Evolutionary conservation across 1,284 basidiomycete genomes (phyloP).

Genomic region (Melampsora americana): DNA sequence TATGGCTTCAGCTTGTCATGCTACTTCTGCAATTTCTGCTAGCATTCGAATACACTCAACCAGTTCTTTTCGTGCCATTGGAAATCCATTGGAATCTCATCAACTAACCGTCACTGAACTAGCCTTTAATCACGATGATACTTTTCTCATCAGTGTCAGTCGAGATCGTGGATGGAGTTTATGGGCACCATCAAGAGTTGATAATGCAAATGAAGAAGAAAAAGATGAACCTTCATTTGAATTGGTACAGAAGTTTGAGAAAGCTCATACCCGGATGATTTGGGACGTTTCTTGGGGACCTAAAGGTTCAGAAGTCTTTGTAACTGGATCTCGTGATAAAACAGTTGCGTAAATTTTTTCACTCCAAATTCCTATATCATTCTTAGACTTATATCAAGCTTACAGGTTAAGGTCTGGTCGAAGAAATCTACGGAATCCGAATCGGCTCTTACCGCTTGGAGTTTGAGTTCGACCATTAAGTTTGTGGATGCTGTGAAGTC

Average conservation of each 20-base stretch:
- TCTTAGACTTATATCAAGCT: background rate
- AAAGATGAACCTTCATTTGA: constrained; percentile 15
- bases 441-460: background rate
- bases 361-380: background rate
- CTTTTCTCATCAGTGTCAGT: constrained; percentile 74
- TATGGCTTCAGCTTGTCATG: constrained; percentile 88
- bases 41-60: constrained; percentile 79
- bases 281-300: constrained; percentile 86
- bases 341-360: constrained; percentile 61
- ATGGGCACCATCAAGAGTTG: constrained; percentile 57
- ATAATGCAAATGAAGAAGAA: background rate
- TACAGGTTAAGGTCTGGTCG: constrained; percentile 36
- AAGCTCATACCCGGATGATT: constrained; percentile 85
- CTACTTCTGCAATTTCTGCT: constrained; percentile 81
- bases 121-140: constrained; percentile 79
- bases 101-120: constrained; percentile 83
- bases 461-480: constrained; percentile 15
- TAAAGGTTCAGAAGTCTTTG: constrained; percentile 69
- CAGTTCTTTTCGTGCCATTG: constrained; percentile 66
- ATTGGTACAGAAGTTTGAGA: constrained; percentile 65
- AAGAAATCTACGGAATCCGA: constrained; percentile 4
- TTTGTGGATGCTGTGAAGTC: constrained; percentile 29
- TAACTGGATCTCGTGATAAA: constrained; percentile 91
- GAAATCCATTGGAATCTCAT: constrained; percentile 73
- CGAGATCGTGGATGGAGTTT: constrained; percentile 89